Base-by-base conservation (phyloP, 257 asterid genomes). In the Nicotiana knightiana region DNA sequence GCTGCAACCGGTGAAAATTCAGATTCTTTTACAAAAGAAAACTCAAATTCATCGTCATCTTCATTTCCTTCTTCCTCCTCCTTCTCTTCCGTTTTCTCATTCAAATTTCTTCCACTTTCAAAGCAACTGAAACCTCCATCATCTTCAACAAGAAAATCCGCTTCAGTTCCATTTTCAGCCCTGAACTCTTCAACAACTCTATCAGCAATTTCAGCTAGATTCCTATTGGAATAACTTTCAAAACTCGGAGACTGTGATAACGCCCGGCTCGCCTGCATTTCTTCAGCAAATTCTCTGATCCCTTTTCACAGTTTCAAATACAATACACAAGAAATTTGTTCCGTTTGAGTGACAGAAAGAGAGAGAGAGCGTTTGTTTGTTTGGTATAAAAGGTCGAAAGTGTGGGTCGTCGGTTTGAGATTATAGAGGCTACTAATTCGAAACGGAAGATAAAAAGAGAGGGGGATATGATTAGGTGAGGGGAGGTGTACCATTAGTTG, bases 1-100 rank as follows among this genome's bases (percentile, higher is more conserved):
- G 95, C 95, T 0, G 91, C 85, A 76, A 86, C 85, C 4, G 89
- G 92, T 7, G 93, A 87, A 4, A 89, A 35, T 13, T 82, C 64
- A 3, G 81, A 86, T 1, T 88, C 82, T 55, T 81, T 89, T 4
- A 83, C 46, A 26, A 83, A 54, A 35, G 76, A 84, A 76, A 87
- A 83, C 51, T 90, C 87, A 79, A 91, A 90, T 79, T 89, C 91
- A 6, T 84, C 88, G 7, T 84, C 89, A 21, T 82, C 89, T 39
- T 58, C 86, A 4, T 21, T 33, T 3, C 21, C n/a, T 28, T 81
- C 85, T 37, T 61, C 85, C 10, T 66, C 86, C 15, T 58, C 81
- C 53, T 76, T 79, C 37, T 77, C 33, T n/a, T 65, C 78, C 79
- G 24, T 78, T 37, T 76, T 81, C 37, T 73, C 35, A 43, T 65